Base-by-base conservation (phyloP, 176 grass and related monocot genomes). In the bread wheat (Triticum aestivum) region DNA sequence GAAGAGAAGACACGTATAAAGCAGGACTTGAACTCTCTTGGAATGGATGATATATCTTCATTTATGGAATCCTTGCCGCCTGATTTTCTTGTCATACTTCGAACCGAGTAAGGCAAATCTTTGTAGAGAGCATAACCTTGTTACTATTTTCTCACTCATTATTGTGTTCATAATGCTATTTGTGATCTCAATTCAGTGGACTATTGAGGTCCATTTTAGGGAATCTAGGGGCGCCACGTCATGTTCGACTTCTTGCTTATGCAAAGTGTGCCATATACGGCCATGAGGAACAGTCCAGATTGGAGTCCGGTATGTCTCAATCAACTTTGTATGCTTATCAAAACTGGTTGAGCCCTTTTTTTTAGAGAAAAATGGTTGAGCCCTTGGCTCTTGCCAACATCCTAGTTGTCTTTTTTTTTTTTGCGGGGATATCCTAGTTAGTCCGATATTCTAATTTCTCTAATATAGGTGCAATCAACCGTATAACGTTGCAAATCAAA, bases 61-160 rank as follows among this genome's bases (percentile, higher is more conserved):
- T 98, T 98, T 82, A 89, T 92, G 90, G 93, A 98, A 87, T 95
- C 90, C 44, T 88, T 98, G 78, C 96, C 93, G n/a, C 84, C 81
- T 11, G 96, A 98, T 73, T 95, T 98, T 71, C 71, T 94, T 73
- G 13, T 84, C 67, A 94, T 98, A 69, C 88, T 98, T 35, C 82
- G 96, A 75, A 98, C 91, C 76, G 93, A 95, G 96, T 98, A 98
- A 81, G 89, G 26, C 7, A 45, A 35, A 49, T 73, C 12, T 81
- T 68, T 27, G 23, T 29, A 29, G 37, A 90, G 17, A 8, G 7
- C 45, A 49, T 83, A 17, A 30, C 8, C 77, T 59, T 67, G 20
- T 27, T 79, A 54, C 63, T 76, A 56, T 4, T 82, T 61, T 79
- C 15, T 84, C 58, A 61, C 54, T 75, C 52, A 87, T 78, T 78